Base-by-base conservation (phyloP, 495 filamentous ascomycete species). In the Emericellopsis terricola region DNA sequence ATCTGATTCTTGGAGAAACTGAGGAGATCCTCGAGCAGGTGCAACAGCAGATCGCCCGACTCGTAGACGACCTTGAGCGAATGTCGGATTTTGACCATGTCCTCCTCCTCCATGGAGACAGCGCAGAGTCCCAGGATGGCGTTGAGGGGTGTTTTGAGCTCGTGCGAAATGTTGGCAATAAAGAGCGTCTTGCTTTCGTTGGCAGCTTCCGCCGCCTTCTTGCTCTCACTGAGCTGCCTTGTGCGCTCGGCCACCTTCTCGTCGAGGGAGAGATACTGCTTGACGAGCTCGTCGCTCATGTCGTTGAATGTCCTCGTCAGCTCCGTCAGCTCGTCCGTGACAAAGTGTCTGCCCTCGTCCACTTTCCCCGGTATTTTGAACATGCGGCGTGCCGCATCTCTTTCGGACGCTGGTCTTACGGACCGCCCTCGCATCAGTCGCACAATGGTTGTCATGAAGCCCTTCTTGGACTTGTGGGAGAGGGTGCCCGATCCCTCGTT, bases 151-250 rank as follows among this genome's bases (percentile, higher is more conserved):
- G 86, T 94, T 49, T 91, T 85, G 10, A 94, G 63, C 49, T 93
- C 86, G 47, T 94, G 86, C 3, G 83, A 91, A 18, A 94, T 92
- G 43, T 94, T 94, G 19, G 86, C 86, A 41, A 94, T 87, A 52
- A 94, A 94, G 16, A 92, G 53, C 5, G 86, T 92, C 56, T 94
- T 93, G 59, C 81, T 89, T 51, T 92, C 80, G 44, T 92, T 93
- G 6, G 86, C 86, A 10, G 80, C 75, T 47, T 93, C 86, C 4
- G 86, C 86, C 2, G 84, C 81, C 55, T 83, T 76, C 51, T 93
- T 93, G 45, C 80, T 84, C 34, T 81, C 71, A 51, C 92, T 83
- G 2, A 91, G 65, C 48, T 92, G 80, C 15, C 65, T 65, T 15
- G 86, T 94, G 27, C 85, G 69, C 52, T 87, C 74, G 0, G 65